Evolutionary conservation across 1,284 basidiomycete species (phyloP), one percentile per base, ranked within the genome.

Genomic region (Stygiomarasmius scandens): DNA sequence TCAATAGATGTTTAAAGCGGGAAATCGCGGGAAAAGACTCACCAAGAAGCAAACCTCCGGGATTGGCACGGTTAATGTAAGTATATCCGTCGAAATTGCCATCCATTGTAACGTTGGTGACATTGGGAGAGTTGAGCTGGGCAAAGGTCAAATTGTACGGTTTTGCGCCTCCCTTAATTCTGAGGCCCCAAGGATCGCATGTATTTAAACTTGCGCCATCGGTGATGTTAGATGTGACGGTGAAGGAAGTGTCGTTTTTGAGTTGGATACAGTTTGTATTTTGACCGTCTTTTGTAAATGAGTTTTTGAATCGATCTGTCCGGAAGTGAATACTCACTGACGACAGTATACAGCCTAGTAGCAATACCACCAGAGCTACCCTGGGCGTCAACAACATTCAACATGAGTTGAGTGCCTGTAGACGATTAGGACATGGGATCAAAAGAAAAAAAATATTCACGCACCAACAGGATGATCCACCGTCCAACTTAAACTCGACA

Each of bases 111-210:
- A 77, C 70, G 64, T 81, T 82, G 2, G 79, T 81, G 20, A 79
- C 69, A 4, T 70, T 63, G 2, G 74, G 69, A 0, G 79, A 76
- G 48, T 70, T 69, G 22, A 74, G 48, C 2, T 76, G 71, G 11
- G 72, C 74, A 19, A 84, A 63, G 2, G 77, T 74, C 6, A 83
- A 61, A 24, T 64, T 77, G 66, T 83, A 85, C 0, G 82, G 82
- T 38, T 73, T 74, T 3, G 67, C 67, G 1, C 82, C 82, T 6
- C 80, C 80, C 2, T 65, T 70, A 36, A 83, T 72, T 1, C 69
- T 69, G 3, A 85, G 63, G 12, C 77, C 76, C 77, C 80, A 78
- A 11, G 74, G 74, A 14, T 81, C 68, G 62, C 82, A 84, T 3
- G 81, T 80, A 23, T 68, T 60, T 5, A 83, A 58, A 4, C 58